Conservation (phyloP, 208 protist genomes). For the Perkinsela sp. region DNA sequence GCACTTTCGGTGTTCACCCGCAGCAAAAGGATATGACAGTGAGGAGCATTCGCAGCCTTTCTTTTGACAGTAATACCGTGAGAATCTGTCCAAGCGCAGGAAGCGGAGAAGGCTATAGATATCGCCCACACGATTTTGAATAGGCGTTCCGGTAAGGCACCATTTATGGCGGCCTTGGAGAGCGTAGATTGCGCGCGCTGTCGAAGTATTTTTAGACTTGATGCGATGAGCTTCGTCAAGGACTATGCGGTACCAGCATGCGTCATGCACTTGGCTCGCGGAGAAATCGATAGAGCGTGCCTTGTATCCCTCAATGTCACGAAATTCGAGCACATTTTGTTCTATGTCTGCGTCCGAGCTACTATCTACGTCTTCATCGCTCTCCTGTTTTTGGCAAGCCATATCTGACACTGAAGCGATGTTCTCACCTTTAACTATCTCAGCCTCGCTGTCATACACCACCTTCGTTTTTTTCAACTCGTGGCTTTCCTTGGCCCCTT, state of each 20-base stretch:
- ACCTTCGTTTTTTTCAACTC: neutral
- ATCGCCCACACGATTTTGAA: constrained; percentile 88
- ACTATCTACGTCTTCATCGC: constrained; percentile 1
- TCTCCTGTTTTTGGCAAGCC: neutral
- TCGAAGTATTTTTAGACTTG: constrained; percentile 55
- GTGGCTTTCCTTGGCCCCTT: neutral
- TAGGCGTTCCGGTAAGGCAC: constrained; percentile 73
- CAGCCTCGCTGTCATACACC: neutral
- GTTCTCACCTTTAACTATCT: neutral
- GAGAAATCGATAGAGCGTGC: constrained; percentile 12
- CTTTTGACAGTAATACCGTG: constrained; percentile 54
- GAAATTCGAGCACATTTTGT: neutral
- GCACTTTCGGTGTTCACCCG: constrained; percentile 27
- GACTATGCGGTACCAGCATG: constrained; percentile 56
- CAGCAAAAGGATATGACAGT: constrained; percentile 53
- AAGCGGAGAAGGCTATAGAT: constrained; percentile 83
- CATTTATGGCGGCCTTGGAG: constrained; percentile 38
- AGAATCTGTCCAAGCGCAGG: constrained; percentile 37
- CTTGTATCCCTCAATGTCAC: neutral
- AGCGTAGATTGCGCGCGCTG: constrained; percentile 43
- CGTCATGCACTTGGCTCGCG: constrained; percentile 33
- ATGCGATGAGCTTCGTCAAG: constrained; percentile 73
- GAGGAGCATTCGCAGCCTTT: constrained; percentile 59
- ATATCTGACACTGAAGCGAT: neutral
- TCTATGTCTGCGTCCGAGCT: constrained; percentile 1